Percentiles rank a stretch among this genome's conserved stretches.
Conservation (phyloP, 202 grass and related monocot genomes). For the Alloteropsis angusta region DNA sequence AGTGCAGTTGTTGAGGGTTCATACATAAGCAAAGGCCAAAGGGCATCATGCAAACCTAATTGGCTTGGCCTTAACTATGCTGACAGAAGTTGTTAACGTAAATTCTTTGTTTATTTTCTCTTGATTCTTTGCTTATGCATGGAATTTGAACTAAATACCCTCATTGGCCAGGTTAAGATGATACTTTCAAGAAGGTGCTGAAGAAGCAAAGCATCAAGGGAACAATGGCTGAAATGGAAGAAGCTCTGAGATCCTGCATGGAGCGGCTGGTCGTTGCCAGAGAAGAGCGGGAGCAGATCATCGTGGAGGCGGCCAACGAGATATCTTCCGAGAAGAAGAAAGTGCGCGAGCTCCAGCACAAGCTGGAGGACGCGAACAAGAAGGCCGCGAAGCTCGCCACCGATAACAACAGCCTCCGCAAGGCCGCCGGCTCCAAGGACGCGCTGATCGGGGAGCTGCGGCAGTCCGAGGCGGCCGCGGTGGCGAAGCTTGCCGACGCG, state of each 20-base stretch:
- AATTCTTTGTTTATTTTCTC: background rate
- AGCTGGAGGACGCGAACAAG: conserved; percentile 40
- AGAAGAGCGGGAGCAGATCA: conserved; percentile 72
- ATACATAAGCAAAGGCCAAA: conserved; percentile 3
- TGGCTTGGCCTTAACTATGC: background rate
- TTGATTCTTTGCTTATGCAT: background rate
- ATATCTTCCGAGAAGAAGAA: conserved; percentile 41
- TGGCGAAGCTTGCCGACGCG: conserved; percentile 34
- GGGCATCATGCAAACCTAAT: background rate
- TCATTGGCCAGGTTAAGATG: background rate
- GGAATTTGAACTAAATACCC: background rate
- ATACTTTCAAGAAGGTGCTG: background rate
- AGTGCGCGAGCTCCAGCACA: conserved; percentile 33
- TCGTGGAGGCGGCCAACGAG: conserved; percentile 35
- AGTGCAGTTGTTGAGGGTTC: conserved; percentile 9
- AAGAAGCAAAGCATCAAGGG: conserved; percentile 3
- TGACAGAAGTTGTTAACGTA: background rate
- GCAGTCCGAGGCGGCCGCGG: conserved; percentile 21
- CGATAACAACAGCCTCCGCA: conserved; percentile 47
- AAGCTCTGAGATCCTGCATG: conserved; percentile 42
- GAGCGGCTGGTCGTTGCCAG: conserved; percentile 37
- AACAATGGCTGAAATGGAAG: conserved; percentile 34
- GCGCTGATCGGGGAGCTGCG: conserved; percentile 37
- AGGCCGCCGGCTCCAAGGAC: conserved; percentile 49
- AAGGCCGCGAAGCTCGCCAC: conserved; percentile 34